Evolutionary conservation across 1,284 basidiomycete genomes (phyloP).

Genomic region (Malassezia sp.): DNA sequence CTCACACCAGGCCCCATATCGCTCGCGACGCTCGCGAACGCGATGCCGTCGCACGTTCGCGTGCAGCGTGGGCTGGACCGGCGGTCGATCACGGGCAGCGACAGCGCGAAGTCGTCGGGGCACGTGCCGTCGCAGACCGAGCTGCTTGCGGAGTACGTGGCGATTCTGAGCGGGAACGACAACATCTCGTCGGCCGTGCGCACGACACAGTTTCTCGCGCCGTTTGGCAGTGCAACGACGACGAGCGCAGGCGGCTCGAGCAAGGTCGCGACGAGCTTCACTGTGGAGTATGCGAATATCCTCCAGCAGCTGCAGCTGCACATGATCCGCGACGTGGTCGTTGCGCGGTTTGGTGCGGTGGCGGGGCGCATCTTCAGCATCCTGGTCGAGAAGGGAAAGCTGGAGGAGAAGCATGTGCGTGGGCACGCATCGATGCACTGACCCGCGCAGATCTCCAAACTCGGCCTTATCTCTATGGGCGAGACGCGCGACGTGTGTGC

Average conservation of each 20-base stretch:
- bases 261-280: slow-evolving; percentile 49
- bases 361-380: slow-evolving; percentile 74
- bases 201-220: slow-evolving; percentile 48
- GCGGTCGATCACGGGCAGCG: slow-evolving; percentile 18
- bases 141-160: slow-evolving; percentile 55
- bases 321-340: slow-evolving; percentile 66
- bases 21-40: slow-evolving; percentile 31
- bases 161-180: slow-evolving; percentile 63
- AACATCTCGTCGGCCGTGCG: slow-evolving; percentile 63
- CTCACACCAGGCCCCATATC: too few relatives aligned
- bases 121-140: slow-evolving; percentile 22
- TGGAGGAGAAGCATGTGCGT: slow-evolving; percentile 83
- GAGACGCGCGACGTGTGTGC: slow-evolving; percentile 72
- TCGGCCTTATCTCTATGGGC: slow-evolving; percentile 79
- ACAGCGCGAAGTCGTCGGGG: slow-evolving; percentile 15
- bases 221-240: slow-evolving; percentile 25
- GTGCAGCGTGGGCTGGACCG: slow-evolving; percentile 52
- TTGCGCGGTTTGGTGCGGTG: slow-evolving; percentile 71
- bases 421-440: neutral
- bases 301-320: slow-evolving; percentile 60
- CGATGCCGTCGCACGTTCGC: slow-evolving; percentile 46
- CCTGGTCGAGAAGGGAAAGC: slow-evolving; percentile 75
- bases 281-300: slow-evolving; percentile 68
- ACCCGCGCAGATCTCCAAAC: slow-evolving; percentile 66
- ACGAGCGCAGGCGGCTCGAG: slow-evolving; percentile 23